These are phyloP conservation scores for Coemansia sp. DNA, from an alignment of 192 early-diverging fungal genomes.

Conservation along the genomic window DNA sequence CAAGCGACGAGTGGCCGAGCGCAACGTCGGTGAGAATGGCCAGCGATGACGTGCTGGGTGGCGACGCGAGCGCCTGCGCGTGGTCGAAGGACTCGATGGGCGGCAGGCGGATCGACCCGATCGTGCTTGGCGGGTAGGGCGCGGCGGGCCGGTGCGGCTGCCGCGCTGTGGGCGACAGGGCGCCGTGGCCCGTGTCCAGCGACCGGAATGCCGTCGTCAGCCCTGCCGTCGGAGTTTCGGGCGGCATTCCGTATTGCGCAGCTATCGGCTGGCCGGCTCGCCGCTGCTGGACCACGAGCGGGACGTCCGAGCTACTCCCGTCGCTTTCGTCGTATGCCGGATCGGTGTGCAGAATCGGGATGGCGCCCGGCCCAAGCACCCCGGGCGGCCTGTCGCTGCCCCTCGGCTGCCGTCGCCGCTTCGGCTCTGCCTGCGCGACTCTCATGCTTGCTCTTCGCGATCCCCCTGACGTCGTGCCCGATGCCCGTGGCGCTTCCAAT, in stretches of 20 bases:
- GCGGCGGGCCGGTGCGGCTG: background rate
- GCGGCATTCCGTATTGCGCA: slow-evolving; percentile 5
- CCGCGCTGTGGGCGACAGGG: no score
- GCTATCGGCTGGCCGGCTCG: background rate
- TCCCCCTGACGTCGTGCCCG: background rate
- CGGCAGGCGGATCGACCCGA: slow-evolving; percentile 33
- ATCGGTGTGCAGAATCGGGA: slow-evolving; percentile 44
- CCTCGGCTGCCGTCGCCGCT: background rate
- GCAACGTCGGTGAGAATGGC: slow-evolving; percentile 27
- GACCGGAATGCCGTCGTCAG: slow-evolving; percentile 33
- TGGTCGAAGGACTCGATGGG: slow-evolving; percentile 48
- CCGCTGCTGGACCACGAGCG: slow-evolving; percentile 14
- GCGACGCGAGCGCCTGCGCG: slow-evolving; percentile 15
- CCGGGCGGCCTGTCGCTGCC: slow-evolving; percentile 8
- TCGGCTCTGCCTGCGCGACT: background rate
- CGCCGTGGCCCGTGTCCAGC: slow-evolving; percentile 15
- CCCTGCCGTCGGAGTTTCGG: slow-evolving; percentile 39
- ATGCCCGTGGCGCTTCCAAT: no score
- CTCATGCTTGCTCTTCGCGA: background rate
- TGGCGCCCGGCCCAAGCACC: slow-evolving; percentile 41
- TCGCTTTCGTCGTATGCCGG: slow-evolving; percentile 13
- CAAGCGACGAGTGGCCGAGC: slow-evolving; percentile 6
- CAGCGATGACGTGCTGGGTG: slow-evolving; percentile 16
- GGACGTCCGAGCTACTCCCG: slow-evolving; percentile 26
- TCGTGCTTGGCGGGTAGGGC: background rate